Evolutionary conservation across 352 stramenopile species (phyloP).

Genomic region (Globisporangium polare): DNA sequence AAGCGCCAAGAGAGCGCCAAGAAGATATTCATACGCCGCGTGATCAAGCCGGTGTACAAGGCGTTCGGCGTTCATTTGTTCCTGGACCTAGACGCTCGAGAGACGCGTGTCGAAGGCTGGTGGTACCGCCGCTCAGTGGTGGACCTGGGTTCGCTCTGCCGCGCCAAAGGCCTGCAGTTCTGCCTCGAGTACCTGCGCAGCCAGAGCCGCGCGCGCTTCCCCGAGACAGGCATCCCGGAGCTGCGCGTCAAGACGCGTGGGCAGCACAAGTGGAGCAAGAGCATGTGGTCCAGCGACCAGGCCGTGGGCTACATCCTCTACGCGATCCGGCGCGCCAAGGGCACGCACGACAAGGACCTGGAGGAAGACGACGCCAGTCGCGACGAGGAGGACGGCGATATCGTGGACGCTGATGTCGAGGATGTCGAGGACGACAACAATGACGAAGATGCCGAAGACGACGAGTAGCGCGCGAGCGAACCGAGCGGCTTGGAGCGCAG

Average conservation of each 20-base stretch:
- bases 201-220: conserved; percentile 21
- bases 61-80: conserved; percentile 27
- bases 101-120: conserved; percentile 21
- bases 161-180: conserved; percentile 8
- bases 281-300: conserved; percentile 27
- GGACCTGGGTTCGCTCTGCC: conserved; percentile 19
- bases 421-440: not conserved
- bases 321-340: conserved; percentile 17
- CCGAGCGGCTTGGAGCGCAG: not conserved
- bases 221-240: conserved; percentile 2
- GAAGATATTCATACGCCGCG: conserved; percentile 17
- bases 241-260: not conserved
- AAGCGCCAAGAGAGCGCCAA: conserved; percentile 23
- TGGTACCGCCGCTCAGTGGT: conserved; percentile 18
- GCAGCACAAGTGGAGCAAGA: conserved; percentile 21
- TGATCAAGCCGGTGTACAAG: conserved; percentile 19
- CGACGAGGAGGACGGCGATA: not conserved
- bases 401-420: not conserved
- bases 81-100: conserved; percentile 18
- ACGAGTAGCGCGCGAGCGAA: not conserved
- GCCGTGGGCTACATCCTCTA: conserved; percentile 7
- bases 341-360: not conserved
- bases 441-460: not conserved
- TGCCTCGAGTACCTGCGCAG: conserved; percentile 26
- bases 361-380: not conserved